Conservation (phyloP, 352 stramenopile genomes). For the Phytophthora vignae region DNA sequence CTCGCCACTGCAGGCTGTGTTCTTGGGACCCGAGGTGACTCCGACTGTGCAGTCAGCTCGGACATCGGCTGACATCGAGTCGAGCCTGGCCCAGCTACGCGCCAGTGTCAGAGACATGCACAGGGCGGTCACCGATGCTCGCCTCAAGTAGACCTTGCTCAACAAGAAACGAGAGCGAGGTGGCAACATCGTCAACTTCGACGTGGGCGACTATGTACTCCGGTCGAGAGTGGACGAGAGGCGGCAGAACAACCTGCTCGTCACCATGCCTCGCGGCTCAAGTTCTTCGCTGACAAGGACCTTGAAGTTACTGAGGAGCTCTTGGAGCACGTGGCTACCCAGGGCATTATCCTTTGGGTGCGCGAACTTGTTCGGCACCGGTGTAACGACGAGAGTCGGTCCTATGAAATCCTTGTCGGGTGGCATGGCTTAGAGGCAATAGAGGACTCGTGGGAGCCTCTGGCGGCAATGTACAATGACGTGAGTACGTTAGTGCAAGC, state of each 20-base stretch:
- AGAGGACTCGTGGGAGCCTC: slow-evolving; percentile 30
- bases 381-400: slow-evolving; percentile 18
- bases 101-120: slow-evolving; percentile 24
- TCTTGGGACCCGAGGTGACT: neutral
- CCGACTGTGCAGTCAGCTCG: slow-evolving; percentile 3
- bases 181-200: slow-evolving; percentile 30
- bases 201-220: slow-evolving; percentile 26
- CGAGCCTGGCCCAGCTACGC: slow-evolving; percentile 7
- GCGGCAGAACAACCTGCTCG: slow-evolving; percentile 19
- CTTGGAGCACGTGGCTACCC: slow-evolving; percentile 21
- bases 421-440: slow-evolving; percentile 27
- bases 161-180: slow-evolving; percentile 20
- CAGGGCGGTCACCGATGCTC: slow-evolving; percentile 11
- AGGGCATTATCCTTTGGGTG: slow-evolving; percentile 17
- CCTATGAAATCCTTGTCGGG: slow-evolving; percentile 20
- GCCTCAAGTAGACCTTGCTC: slow-evolving; percentile 22
- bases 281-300: slow-evolving; percentile 26
- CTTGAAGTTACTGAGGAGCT: slow-evolving; percentile 22
- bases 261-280: slow-evolving; percentile 29
- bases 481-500: slow-evolving; percentile 17
- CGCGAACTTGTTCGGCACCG: slow-evolving; percentile 9
- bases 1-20: slow-evolving; percentile 14
- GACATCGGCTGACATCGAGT: slow-evolving; percentile 13
- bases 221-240: slow-evolving; percentile 26
- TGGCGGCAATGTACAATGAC: slow-evolving; percentile 14